A percentile compares a stretch with the other conserved stretches of the same genome.
These are phyloP conservation scores for Yamadazyma endophytica DNA, from an alignment of 805 yeast genomes.

Conservation along the genomic window DNA sequence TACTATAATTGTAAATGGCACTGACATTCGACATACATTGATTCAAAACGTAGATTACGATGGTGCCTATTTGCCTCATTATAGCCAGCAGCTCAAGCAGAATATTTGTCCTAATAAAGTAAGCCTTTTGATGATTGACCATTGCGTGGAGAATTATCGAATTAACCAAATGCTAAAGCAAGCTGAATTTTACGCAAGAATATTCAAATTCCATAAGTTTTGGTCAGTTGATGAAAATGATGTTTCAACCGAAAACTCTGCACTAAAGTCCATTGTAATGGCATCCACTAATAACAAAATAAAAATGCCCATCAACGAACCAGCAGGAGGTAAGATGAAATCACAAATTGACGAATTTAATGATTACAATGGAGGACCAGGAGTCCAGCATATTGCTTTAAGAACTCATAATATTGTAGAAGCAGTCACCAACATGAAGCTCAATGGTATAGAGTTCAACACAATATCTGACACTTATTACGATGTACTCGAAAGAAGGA, in stretches of 20 bases:
- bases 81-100: slow-evolving; percentile 5
- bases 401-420: slow-evolving; percentile 56
- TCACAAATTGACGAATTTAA: slow-evolving; percentile 83
- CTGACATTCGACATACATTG: slow-evolving; percentile 69
- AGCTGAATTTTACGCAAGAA: slow-evolving; percentile 55
- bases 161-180: slow-evolving; percentile 63
- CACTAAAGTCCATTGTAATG: slow-evolving; percentile 74
- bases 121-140: slow-evolving; percentile 55
- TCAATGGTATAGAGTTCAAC: slow-evolving; percentile 71
- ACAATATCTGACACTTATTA: slow-evolving; percentile 58
- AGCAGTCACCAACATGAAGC: slow-evolving; percentile 49
- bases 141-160: slow-evolving; percentile 74
- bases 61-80: slow-evolving; percentile 54
- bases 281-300: slow-evolving; percentile 59
- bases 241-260: slow-evolving; percentile 65
- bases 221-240: slow-evolving; percentile 85
- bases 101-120: slow-evolving; percentile 19
- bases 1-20: slow-evolving; percentile 35
- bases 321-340: slow-evolving; percentile 60
- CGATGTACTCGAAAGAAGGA: slow-evolving; percentile 39
- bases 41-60: slow-evolving; percentile 43
- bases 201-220: slow-evolving; percentile 70
- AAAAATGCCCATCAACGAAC: slow-evolving; percentile 84
- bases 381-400: slow-evolving; percentile 80
- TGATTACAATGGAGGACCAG: slow-evolving; percentile 74